phyloP scores from a whole-genome alignment of 306 rosid species.

The Spatholobus suberectus region DNA sequence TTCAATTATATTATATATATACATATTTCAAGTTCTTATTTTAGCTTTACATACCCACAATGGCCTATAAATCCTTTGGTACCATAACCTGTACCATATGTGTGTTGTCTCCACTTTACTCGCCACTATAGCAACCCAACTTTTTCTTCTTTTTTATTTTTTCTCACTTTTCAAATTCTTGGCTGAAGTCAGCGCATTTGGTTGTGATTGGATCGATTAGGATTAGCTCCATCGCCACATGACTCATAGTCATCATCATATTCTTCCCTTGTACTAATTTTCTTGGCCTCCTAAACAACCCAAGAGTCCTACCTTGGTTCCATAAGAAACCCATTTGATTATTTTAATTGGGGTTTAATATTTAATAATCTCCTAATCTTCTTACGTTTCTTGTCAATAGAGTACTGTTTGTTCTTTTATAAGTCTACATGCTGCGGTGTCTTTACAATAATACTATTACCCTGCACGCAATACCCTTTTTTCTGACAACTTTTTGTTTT shows the following conservation, averaged over 20 bases:
- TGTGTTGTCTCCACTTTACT: slow-evolving; percentile 60
- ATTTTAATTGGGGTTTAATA: not conserved
- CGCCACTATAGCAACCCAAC: slow-evolving; percentile 49
- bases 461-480: not conserved
- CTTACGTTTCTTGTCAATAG: slow-evolving; percentile 15
- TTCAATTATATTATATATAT: not conserved
- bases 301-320: not conserved
- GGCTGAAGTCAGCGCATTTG: slow-evolving; percentile 46
- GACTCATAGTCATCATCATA: not conserved
- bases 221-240: slow-evolving; percentile 56
- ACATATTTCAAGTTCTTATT: not conserved
- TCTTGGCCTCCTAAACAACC: not conserved
- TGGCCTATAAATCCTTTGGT: slow-evolving; percentile 19
- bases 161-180: slow-evolving; percentile 41
- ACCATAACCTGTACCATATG: slow-evolving; percentile 48
- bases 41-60: slow-evolving; percentile 3
- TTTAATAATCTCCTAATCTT: slow-evolving; percentile 41
- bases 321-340: not conserved
- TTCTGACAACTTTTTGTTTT: not conserved
- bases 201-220: slow-evolving; percentile 45
- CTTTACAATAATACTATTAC: slow-evolving; percentile 18
- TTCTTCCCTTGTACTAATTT: not conserved
- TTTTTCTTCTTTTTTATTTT: not conserved
- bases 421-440: slow-evolving; percentile 21
- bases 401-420: slow-evolving; percentile 28